Conservation (phyloP, 345 rosid species). For the Eutrema japonicum region DNA sequence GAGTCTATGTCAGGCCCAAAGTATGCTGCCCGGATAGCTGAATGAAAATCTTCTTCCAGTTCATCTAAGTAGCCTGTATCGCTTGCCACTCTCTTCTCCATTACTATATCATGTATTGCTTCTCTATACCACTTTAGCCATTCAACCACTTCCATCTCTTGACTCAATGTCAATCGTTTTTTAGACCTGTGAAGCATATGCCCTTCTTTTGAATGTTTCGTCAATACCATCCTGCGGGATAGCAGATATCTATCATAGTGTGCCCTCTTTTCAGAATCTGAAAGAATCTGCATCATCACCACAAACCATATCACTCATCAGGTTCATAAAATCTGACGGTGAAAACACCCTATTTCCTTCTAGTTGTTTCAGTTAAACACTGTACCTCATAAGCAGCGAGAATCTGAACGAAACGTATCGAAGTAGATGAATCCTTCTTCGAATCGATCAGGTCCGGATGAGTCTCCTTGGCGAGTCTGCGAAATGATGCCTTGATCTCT, state of each 20-base stretch:
- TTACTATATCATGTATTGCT: constrained; percentile 71
- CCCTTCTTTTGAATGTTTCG: constrained; percentile 50
- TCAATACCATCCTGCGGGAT: constrained; percentile 60
- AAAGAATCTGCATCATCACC: constrained; percentile 74
- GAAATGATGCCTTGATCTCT: constrained; percentile 90
- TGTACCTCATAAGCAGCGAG: constrained; percentile 92
- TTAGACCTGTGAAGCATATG: constrained; percentile 50
- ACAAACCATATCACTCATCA: constrained; percentile 25
- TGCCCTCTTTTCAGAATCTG: constrained; percentile 68
- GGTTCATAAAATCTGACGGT: too few species aligned
- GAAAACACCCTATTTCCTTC: too few species aligned
- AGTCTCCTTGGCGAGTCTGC: constrained; percentile 81
- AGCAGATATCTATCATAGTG: constrained; percentile 70
- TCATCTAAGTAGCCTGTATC: constrained; percentile 74
- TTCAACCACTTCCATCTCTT: constrained; percentile 90
- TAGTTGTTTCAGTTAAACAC: too few species aligned
- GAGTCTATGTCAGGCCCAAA: constrained; percentile 87
- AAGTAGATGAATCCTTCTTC: constrained; percentile 51
- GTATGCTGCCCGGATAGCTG: constrained; percentile 76
- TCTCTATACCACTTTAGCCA: constrained; percentile 91
- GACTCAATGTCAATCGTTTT: constrained; percentile 43
- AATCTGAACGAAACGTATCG: constrained; percentile 75
- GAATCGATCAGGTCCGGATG: constrained; percentile 79
- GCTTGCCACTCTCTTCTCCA: constrained; percentile 66
- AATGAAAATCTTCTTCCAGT: constrained; percentile 84